Evolutionary conservation across 805 yeast species (phyloP).

Genomic region (Isabelozyma rhagii): DNA sequence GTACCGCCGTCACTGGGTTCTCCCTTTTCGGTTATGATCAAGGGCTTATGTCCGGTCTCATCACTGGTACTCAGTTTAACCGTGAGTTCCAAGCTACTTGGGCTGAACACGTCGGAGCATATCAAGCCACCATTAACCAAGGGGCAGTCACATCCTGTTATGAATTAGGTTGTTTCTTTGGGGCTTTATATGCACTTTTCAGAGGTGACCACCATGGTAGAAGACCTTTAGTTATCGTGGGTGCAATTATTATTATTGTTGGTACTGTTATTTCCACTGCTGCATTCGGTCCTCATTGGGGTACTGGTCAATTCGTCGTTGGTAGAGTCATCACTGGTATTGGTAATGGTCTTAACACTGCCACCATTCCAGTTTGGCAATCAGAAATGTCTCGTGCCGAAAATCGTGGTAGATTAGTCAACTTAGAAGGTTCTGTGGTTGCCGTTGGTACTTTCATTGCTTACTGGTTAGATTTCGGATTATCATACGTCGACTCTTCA

Average conservation of each 20-base stretch:
- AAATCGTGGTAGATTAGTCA: conserved; percentile 65
- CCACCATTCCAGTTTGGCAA: conserved; percentile 80
- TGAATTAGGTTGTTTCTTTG: conserved; percentile 71
- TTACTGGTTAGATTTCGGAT: conserved; percentile 78
- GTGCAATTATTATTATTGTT: conserved; percentile 54
- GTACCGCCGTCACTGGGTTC: too few species aligned
- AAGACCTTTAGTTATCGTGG: conserved; percentile 56
- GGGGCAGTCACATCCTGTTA: conserved; percentile 66
- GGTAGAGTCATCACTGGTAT: conserved; percentile 73
- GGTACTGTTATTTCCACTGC: conserved; percentile 66
- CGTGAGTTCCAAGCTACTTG: too few species aligned
- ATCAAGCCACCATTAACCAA: conserved; percentile 33
- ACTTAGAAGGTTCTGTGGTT: conserved; percentile 68
- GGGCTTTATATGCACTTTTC: conserved; percentile 62
- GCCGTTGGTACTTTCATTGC: conserved; percentile 69
- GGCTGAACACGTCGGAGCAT: too few species aligned
- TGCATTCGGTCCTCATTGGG: conserved; percentile 18
- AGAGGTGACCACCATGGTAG: conserved; percentile 67
- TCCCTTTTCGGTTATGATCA: too few species aligned
- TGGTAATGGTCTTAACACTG: conserved; percentile 75
- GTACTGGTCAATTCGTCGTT: conserved; percentile 61
- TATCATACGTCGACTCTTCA: conserved; percentile 49
- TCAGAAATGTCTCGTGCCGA: conserved; percentile 69
- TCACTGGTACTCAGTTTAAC: too few species aligned
- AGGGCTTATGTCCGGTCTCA: too few species aligned